Conservation (phyloP, 805 yeast species). For the Monosporozyma aerobia region DNA sequence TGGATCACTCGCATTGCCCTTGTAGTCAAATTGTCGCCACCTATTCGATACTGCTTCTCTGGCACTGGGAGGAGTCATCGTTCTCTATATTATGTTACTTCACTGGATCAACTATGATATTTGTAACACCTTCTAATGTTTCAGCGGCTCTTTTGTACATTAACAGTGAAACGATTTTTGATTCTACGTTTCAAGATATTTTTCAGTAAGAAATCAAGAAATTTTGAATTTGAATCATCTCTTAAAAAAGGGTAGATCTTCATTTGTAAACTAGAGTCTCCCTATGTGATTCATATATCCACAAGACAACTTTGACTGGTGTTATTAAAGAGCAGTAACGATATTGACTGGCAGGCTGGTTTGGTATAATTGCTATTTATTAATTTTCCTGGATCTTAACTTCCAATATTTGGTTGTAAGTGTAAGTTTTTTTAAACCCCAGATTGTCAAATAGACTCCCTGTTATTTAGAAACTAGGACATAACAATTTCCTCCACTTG, state of each 20-base stretch:
- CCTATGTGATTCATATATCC: too few species aligned
- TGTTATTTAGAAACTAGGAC: background rate
- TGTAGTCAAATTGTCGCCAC: constrained; percentile 1
- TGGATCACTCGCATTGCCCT: background rate
- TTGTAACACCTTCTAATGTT: background rate
- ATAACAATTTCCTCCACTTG: background rate
- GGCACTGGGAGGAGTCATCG: background rate
- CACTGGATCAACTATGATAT: background rate
- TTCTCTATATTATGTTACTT: background rate
- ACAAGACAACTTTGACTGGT: background rate
- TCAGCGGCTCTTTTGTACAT: background rate
- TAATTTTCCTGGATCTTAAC: background rate
- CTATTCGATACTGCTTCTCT: background rate
- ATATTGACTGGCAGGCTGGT: background rate
- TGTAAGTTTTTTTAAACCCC: background rate
- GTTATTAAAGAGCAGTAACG: background rate
- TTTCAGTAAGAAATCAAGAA: background rate
- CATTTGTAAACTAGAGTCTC: background rate
- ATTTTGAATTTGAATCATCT: background rate
- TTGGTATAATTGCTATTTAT: background rate
- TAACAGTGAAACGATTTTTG: background rate
- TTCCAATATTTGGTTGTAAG: background rate
- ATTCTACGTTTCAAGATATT: background rate
- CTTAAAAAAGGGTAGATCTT: background rate
- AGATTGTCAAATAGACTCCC: background rate